Evolutionary conservation across 2,329 filamentous ascomycete species (phyloP).

Genomic region (Albophoma yamanashiensis): DNA sequence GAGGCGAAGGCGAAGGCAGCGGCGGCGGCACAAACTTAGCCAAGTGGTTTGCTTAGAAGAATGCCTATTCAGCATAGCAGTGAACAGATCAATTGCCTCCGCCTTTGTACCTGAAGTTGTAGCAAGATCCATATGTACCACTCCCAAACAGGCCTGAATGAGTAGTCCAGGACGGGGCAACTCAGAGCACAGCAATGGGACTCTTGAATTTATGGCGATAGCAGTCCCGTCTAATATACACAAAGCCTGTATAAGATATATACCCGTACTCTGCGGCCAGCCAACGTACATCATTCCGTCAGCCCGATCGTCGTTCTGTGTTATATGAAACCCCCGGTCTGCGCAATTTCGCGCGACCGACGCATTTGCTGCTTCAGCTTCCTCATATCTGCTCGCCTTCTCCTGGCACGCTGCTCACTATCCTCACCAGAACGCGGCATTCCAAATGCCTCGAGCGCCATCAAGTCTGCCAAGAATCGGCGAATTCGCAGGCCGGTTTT

Average conservation of each 20-base stretch:
- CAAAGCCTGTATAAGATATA: not conserved
- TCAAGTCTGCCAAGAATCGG: slow-evolving; percentile 43
- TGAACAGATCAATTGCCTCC: not conserved
- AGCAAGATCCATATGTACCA: not conserved
- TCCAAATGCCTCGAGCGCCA: slow-evolving; percentile 35
- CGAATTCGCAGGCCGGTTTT: slow-evolving; percentile 42
- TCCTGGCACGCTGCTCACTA: slow-evolving; percentile 13
- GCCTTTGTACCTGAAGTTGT: not conserved
- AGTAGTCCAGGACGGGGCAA: too few species aligned
- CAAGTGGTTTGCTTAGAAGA: not conserved
- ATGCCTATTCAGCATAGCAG: not conserved
- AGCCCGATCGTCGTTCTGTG: too few species aligned
- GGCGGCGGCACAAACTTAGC: not conserved
- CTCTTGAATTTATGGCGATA: not conserved
- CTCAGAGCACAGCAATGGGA: not conserved
- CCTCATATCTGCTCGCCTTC: slow-evolving; percentile 20
- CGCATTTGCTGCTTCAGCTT: slow-evolving; percentile 24
- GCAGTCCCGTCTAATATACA: not conserved
- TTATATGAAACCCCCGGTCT: slow-evolving; percentile 7
- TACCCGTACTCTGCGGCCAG: not conserved
- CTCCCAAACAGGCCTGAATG: too few species aligned
- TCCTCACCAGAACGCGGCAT: slow-evolving; percentile 15
- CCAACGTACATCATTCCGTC: not conserved
- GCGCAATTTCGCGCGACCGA: slow-evolving; percentile 17
- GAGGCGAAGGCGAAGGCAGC: not conserved